phyloP scores from a whole-genome alignment of 768 basidiomycete genomes.

The Leccinum obscurum region DNA sequence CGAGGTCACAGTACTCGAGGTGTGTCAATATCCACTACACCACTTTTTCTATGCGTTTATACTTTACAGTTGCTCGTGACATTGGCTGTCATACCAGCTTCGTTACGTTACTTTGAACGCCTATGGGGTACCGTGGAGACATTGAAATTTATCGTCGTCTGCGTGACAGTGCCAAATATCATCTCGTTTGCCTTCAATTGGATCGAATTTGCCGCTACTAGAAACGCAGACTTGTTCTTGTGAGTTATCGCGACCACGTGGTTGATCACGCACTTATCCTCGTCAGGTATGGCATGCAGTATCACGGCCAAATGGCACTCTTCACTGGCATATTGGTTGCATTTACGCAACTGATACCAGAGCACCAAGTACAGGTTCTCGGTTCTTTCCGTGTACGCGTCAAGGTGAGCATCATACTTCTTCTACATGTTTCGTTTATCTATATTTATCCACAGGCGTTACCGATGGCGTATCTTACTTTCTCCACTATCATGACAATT shows the following conservation, averaged over 20 bases:
- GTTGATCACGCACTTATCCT: slow-evolving; percentile 15
- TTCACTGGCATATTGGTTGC: slow-evolving; percentile 90
- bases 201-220: slow-evolving; percentile 76
- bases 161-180: slow-evolving; percentile 78
- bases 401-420: slow-evolving; percentile 56
- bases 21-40: slow-evolving; percentile 37
- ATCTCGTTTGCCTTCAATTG: slow-evolving; percentile 88
- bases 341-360: slow-evolving; percentile 96
- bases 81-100: slow-evolving; percentile 74
- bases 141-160: slow-evolving; percentile 80
- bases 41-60: slow-evolving; percentile 8
- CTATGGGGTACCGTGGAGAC: slow-evolving; percentile 91
- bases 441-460: slow-evolving; percentile 55
- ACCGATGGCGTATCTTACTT: slow-evolving; percentile 91
- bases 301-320: slow-evolving; percentile 91
- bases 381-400: slow-evolving; percentile 84
- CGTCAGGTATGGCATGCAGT: slow-evolving; percentile 79
- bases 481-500: slow-evolving; percentile 84
- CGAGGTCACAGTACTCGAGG: slow-evolving; percentile 83
- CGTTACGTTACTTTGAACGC: slow-evolving; percentile 88
- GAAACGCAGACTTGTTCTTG: slow-evolving; percentile 75
- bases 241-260: slow-evolving; percentile 40
- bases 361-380: slow-evolving; percentile 94
- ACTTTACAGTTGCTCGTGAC: slow-evolving; percentile 68
- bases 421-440: not conserved